Conservation (phyloP, 2,329 filamentous ascomycete species). For the Aureobasidium sp. region DNA sequence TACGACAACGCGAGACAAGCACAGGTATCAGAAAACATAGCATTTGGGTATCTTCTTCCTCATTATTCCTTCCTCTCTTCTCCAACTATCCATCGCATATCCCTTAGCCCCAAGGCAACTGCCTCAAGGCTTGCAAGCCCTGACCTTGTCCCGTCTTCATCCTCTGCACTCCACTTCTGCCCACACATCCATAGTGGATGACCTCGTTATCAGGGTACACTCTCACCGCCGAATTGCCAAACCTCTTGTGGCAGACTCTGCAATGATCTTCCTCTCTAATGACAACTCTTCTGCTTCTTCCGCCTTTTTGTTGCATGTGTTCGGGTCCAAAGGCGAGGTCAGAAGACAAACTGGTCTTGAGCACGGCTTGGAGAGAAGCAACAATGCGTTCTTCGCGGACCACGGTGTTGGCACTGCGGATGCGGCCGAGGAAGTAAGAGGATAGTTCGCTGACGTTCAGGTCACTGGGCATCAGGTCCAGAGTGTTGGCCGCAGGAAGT, state of each 20-base stretch:
- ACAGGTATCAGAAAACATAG: not conserved
- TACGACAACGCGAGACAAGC: too few relatives aligned
- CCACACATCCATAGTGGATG: conserved; percentile 44
- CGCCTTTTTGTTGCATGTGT: conserved; percentile 42
- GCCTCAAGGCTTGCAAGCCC: conserved; percentile 17
- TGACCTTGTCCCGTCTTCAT: conserved; percentile 12
- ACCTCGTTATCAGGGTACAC: conserved; percentile 66
- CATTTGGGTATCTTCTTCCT: not conserved
- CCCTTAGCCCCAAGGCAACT: conserved; percentile 14
- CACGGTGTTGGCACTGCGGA: conserved; percentile 74
- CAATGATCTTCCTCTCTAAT: conserved; percentile 86
- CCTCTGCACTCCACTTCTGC: conserved; percentile 16
- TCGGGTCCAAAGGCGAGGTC: conserved; percentile 68
- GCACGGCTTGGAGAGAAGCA: conserved; percentile 66
- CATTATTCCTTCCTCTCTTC: not conserved
- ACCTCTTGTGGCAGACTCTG: conserved; percentile 83
- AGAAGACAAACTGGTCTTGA: conserved; percentile 70
- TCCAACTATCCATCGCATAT: not conserved
- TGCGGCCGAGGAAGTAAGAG: conserved; percentile 85
- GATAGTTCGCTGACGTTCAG: conserved; percentile 74
- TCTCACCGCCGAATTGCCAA: conserved; percentile 84
- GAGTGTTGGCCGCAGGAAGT: conserved; percentile 76
- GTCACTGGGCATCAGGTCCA: conserved; percentile 75
- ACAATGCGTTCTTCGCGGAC: conserved; percentile 76
- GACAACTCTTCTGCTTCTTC: conserved; percentile 62